Percentiles rank a stretch among this genome's conserved stretches.
Evolutionary conservation across 208 protist species (phyloP).

Genomic region (Trypanosomatidae sp.): DNA sequence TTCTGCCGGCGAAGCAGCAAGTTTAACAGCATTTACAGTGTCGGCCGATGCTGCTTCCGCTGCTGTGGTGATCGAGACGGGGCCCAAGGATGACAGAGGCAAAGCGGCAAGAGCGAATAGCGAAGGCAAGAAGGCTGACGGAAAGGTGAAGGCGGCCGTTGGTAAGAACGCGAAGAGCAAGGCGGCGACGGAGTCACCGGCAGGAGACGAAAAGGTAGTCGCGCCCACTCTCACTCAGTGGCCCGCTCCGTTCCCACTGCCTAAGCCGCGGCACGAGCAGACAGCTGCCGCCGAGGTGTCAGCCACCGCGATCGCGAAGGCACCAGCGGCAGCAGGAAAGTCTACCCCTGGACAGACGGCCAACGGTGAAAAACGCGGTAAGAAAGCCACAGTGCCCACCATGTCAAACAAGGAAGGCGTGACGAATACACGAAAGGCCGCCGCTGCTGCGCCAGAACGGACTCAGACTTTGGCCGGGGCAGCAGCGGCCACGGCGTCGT

Average conservation of each 20-base stretch:
- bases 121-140: background rate
- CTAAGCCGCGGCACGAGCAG: conserved; percentile 29
- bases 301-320: background rate
- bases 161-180: background rate
- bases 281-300: background rate
- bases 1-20: background rate
- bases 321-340: background rate
- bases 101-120: background rate
- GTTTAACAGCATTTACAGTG: background rate
- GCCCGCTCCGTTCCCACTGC: background rate
- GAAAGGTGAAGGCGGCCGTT: background rate
- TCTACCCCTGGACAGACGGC: background rate
- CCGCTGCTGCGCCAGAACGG: background rate
- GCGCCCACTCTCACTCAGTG: background rate
- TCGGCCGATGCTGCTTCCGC: background rate
- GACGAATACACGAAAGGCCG: background rate
- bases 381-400: background rate
- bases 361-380: background rate
- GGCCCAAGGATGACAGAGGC: background rate
- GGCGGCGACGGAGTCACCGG: background rate
- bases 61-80: background rate
- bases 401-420: background rate
- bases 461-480: background rate
- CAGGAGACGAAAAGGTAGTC: background rate
- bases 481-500: background rate